Percentiles rank a stretch among this genome's conserved stretches.
Evolutionary conservation across 176 grass and related monocot genomes (phyloP).

Genomic region (Oryza australiensis): DNA sequence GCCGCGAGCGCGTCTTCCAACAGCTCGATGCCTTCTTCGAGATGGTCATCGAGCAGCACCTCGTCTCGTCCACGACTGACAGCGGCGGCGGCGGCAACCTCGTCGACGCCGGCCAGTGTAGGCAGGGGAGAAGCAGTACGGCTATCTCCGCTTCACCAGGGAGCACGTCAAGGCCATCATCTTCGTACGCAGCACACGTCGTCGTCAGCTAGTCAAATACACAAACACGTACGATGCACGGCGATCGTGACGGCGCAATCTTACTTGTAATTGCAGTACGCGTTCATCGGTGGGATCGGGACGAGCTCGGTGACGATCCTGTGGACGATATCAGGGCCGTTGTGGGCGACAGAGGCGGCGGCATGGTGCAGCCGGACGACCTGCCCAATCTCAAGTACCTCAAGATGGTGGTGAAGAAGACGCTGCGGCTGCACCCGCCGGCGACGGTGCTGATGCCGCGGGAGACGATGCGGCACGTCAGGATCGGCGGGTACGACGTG

Average conservation of each 20-base stretch:
- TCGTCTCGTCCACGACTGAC: not conserved
- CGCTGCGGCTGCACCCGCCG: constrained; percentile 38
- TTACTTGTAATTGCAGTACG: constrained; percentile 4
- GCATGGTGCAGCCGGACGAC: constrained; percentile 9
- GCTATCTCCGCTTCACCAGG: constrained; percentile 12
- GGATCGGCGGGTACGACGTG: constrained; percentile 38
- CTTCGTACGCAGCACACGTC: not conserved
- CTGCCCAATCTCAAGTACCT: constrained; percentile 36
- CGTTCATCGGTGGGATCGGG: constrained; percentile 1
- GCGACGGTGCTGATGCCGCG: constrained; percentile 32
- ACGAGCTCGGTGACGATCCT: constrained; percentile 38
- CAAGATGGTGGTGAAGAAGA: constrained; percentile 42
- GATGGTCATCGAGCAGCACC: constrained; percentile 29
- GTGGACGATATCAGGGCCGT: constrained; percentile 41
- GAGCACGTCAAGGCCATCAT: constrained; percentile 42
- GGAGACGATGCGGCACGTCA: not conserved
- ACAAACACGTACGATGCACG: too few relatives aligned
- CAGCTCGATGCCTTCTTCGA: constrained; percentile 43
- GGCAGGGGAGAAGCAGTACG: not conserved
- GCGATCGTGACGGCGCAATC: not conserved
- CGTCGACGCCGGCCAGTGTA: constrained; percentile 9
- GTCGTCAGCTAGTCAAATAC: too few relatives aligned
- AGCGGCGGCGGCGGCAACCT: constrained; percentile 12
- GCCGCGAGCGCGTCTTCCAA: constrained; percentile 25
- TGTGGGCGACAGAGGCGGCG: not conserved